Evolutionary conservation across 2,329 filamentous ascomycete species (phyloP).

Genomic region (Scopulariopsis brevicaulis): DNA sequence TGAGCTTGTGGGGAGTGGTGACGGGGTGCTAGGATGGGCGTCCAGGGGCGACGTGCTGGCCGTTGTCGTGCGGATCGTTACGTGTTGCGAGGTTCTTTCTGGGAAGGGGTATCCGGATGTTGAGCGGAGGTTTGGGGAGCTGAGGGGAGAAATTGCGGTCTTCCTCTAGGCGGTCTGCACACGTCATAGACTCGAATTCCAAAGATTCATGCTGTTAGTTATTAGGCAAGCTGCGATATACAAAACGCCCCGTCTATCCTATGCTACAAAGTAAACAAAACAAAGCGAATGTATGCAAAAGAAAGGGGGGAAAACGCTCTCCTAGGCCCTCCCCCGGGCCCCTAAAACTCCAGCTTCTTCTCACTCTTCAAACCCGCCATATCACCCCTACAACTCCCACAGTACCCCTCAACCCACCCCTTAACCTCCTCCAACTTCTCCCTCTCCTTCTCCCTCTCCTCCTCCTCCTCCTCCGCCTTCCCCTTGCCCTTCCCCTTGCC

Average conservation of each 20-base stretch:
- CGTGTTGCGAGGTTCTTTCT: slow-evolving; percentile 16
- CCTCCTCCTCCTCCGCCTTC: slow-evolving; percentile 6
- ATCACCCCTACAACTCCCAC: slow-evolving; percentile 42
- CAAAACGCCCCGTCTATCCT: neutral
- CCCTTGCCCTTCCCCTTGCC: slow-evolving; percentile 16
- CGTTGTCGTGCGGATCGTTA: slow-evolving; percentile 38
- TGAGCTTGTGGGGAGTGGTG: slow-evolving; percentile 17
- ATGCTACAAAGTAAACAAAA: neutral
- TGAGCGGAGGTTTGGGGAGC: slow-evolving; percentile 5
- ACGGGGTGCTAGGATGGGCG: slow-evolving; percentile 64
- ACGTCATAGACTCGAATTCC: neutral
- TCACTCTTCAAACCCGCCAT: slow-evolving; percentile 19
- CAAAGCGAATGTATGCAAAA: neutral
- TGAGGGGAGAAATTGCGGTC: slow-evolving; percentile 6
- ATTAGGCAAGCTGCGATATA: neutral
- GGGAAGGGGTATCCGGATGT: slow-evolving; percentile 7
- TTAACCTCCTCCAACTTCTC: slow-evolving; percentile 23
- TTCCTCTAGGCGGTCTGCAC: neutral
- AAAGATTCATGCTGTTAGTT: neutral
- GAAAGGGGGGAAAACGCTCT: neutral
- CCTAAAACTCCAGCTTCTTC: slow-evolving; percentile 12
- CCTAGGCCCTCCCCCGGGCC: neutral
- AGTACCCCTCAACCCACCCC: slow-evolving; percentile 41
- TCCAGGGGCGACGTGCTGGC: slow-evolving; percentile 58
- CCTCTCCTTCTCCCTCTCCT: slow-evolving; percentile 14